Evolutionary conservation across 148 eudicot species (phyloP).

Genomic region (Fagopyrum tataricum): DNA sequence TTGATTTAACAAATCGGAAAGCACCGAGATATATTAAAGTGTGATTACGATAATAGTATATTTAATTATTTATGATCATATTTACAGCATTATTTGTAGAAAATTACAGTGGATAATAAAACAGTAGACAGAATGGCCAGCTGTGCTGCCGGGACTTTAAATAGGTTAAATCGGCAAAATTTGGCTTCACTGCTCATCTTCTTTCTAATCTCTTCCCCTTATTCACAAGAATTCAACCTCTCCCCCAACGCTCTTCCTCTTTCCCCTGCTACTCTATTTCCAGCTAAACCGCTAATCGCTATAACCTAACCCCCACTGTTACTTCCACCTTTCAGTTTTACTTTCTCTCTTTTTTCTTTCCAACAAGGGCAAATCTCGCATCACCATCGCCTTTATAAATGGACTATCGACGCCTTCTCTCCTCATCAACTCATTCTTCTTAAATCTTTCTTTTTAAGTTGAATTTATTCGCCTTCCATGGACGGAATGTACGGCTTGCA

Average conservation of each 20-base stretch:
- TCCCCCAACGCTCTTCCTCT: neutral
- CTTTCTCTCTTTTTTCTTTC: neutral
- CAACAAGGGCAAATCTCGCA: neutral
- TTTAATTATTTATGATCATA: too few species aligned
- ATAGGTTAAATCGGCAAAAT: neutral
- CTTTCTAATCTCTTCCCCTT: neutral
- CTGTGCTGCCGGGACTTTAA: too few species aligned
- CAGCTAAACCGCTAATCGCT: neutral
- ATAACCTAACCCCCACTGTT: neutral
- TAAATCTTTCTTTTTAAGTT: neutral
- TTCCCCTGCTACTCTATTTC: neutral
- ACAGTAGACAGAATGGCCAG: too few species aligned
- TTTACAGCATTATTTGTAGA: too few species aligned
- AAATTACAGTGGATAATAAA: too few species aligned
- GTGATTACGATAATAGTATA: too few species aligned
- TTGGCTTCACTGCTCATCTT: neutral
- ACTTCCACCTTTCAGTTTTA: neutral
- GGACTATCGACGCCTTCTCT: neutral
- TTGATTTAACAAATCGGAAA: too few species aligned
- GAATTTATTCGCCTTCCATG: constrained; percentile 21
- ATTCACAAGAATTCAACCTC: neutral
- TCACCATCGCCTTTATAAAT: neutral
- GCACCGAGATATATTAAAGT: too few species aligned
- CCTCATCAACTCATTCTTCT: neutral
- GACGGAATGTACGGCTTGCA: constrained; percentile 48